Evolutionary conservation across 1,284 basidiomycete species (phyloP), one percentile per base, ranked within the genome.

Genomic region (Puccinia brachypodii): DNA sequence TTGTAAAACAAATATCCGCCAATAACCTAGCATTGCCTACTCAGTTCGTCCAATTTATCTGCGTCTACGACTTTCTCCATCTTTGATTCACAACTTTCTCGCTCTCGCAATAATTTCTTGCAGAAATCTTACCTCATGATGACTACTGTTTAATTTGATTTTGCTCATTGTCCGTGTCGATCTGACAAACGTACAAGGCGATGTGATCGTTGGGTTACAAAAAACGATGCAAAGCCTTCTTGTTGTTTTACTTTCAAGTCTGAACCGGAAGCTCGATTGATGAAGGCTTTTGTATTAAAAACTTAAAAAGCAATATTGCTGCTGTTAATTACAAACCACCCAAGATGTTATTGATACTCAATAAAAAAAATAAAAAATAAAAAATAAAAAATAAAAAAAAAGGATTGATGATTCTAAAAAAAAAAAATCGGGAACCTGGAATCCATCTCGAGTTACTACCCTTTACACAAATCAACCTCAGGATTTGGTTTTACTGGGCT

Each of bases 351-450:
- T 58, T 33, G 73, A 77, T 4, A 77, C 40, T 19, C 76, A n/a
- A n/a, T n/a, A n/a, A n/a, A n/a, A n/a, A n/a, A n/a, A n/a, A n/a
- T n/a, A n/a, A n/a, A n/a, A n/a, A n/a, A n/a, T n/a, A n/a, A n/a
- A n/a, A n/a, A n/a, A n/a, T n/a, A n/a, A n/a, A n/a, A n/a, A n/a
- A n/a, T n/a, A n/a, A n/a, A n/a, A 77, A 53, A 16, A 33, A 1
- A 76, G 64, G 74, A 76, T 76, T 42, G 56, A 76, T 44, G 56
- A 76, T 13, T 33, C 33, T 31, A 76, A 75, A 75, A 47, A 40
- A 38, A 53, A 62, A 11, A 68, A 28, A 9, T 66, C 66, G 7
- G 28, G n/a, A 13, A 38, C 31, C n/a, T n/a, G n/a, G n/a, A n/a
- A n/a, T n/a, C 16, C 36, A 76, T 38, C 74, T 58, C 53, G 64